Percentiles rank a stretch among this genome's conserved stretches.
Evolutionary conservation across 1,139 yeast species (phyloP).

Genomic region (Pichiaceae sp.): DNA sequence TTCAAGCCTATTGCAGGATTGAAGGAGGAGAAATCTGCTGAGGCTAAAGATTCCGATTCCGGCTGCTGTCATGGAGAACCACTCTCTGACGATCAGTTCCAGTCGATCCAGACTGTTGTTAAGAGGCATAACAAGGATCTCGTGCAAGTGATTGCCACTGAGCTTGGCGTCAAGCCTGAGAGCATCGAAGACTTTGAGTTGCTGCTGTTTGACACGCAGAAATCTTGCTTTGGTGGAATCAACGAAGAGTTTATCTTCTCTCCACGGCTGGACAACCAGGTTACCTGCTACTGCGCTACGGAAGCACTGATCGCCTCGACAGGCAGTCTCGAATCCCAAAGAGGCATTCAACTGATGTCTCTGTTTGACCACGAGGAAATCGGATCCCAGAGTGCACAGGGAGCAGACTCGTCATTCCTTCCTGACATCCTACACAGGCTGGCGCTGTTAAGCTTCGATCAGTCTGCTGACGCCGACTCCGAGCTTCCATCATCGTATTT

Average conservation of each 20-base stretch:
- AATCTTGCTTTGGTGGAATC: constrained; percentile 76
- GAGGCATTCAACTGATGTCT: constrained; percentile 63
- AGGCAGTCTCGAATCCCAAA: constrained; percentile 31
- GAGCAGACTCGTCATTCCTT: constrained; percentile 87
- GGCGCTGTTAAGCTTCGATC: constrained; percentile 38
- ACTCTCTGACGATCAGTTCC: constrained; percentile 38
- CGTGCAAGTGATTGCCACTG: constrained; percentile 59
- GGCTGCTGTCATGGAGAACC: constrained; percentile 39
- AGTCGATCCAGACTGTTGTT: constrained; percentile 56
- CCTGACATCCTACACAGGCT: constrained; percentile 70
- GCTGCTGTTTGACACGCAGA: constrained; percentile 79
- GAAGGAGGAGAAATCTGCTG: constrained; percentile 3
- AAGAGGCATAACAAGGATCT: constrained; percentile 72
- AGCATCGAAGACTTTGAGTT: constrained; percentile 87
- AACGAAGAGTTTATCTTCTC: constrained; percentile 87
- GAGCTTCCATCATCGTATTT: constrained; percentile 27
- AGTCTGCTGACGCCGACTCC: constrained; percentile 26
- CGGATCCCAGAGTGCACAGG: constrained; percentile 91
- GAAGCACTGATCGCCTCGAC: constrained; percentile 58
- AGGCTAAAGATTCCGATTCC: constrained; percentile 5
- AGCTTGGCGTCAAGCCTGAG: constrained; percentile 38
- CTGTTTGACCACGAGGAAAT: constrained; percentile 94
- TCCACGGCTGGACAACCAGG: constrained; percentile 88
- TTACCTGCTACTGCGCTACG: constrained; percentile 76
- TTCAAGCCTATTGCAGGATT: constrained; percentile 84